Percentiles rank a stretch among this genome's conserved stretches.
phyloP scores from a whole-genome alignment of 2,329 filamentous ascomycete genomes.

The Periconia digitata region DNA sequence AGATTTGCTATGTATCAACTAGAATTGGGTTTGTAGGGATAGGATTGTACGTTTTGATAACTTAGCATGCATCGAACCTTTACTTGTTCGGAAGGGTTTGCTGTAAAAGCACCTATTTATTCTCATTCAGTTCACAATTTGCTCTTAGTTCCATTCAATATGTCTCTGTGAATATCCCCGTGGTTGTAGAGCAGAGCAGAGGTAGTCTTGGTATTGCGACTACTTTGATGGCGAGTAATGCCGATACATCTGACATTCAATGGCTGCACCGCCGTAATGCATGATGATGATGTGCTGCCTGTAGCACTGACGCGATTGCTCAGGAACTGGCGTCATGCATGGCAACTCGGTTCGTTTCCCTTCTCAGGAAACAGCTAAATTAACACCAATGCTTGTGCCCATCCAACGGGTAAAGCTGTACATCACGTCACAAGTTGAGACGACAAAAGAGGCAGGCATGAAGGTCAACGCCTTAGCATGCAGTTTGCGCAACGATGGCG shows the following conservation, averaged over 20 bases:
- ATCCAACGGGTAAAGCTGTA: not conserved
- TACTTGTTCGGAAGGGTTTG: slow-evolving; percentile 20
- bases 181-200: too few relatives aligned
- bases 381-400: not conserved
- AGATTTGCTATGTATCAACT: slow-evolving; percentile 36
- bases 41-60: slow-evolving; percentile 28
- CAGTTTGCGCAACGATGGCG: not conserved
- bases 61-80: slow-evolving; percentile 25
- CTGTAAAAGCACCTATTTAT: slow-evolving; percentile 33
- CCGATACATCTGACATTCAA: too few relatives aligned
- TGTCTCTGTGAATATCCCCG: too few relatives aligned
- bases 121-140: slow-evolving; percentile 19
- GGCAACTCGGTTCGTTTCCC: not conserved
- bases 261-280: too few relatives aligned
- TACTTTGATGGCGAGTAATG: not conserved
- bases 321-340: not conserved
- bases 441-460: not conserved
- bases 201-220: too few relatives aligned
- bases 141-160: too few relatives aligned
- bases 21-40: slow-evolving; percentile 40
- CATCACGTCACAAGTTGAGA: not conserved
- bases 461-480: not conserved
- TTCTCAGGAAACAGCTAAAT: not conserved
- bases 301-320: not conserved
- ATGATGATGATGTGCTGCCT: not conserved